phyloP scores from a whole-genome alignment of 345 rosid genomes.

The Syzygium aqueum region DNA sequence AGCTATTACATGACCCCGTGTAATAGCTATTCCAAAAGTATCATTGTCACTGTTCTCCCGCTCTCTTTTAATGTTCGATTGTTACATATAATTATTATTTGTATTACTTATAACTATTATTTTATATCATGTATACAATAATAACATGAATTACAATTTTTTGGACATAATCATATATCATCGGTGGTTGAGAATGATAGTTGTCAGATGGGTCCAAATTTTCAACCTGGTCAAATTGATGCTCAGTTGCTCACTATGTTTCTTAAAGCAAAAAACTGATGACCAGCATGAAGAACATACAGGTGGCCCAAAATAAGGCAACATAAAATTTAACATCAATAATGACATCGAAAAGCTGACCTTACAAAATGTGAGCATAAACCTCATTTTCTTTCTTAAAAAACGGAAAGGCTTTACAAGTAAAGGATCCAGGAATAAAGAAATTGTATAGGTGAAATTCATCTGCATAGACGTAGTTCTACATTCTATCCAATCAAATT shows the following conservation, averaged over 20 bases:
- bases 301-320: neutral
- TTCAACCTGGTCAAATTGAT: neutral
- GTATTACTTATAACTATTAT: too few relatives aligned
- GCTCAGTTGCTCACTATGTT: neutral
- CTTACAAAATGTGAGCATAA: neutral
- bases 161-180: neutral
- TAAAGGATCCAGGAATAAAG: neutral
- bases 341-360: neutral
- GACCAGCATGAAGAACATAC: neutral
- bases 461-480: neutral
- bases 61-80: neutral
- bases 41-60: neutral
- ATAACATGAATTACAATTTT: neutral
- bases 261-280: neutral
- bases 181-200: neutral
- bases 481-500: neutral
- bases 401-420: neutral
- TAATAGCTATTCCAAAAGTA: neutral
- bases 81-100: neutral
- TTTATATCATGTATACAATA: neutral
- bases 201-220: neutral
- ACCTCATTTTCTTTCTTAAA: neutral
- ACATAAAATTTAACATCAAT: neutral
- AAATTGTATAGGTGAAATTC: neutral
- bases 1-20: neutral